Evolutionary conservation across 495 filamentous ascomycete species (phyloP).

Genomic region (Tetracladium setigerum): DNA sequence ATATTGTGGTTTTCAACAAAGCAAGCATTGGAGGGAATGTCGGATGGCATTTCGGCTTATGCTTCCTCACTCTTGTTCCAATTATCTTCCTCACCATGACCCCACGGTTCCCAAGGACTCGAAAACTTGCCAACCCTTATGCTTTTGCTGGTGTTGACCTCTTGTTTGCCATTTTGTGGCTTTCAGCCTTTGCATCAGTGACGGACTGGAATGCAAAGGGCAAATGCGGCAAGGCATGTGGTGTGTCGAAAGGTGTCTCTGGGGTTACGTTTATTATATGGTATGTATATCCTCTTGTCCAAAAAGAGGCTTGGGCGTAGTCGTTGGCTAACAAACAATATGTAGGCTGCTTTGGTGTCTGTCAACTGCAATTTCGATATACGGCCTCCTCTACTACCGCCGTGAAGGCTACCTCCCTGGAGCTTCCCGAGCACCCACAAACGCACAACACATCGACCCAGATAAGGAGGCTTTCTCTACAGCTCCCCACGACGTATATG

Average conservation of each 20-base stretch:
- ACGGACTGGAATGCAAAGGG: constrained; percentile 54
- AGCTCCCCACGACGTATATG: constrained; percentile 44
- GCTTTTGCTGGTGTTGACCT: constrained; percentile 70
- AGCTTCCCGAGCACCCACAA: constrained; percentile 42
- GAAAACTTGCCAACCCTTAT: constrained; percentile 73
- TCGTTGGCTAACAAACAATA: constrained; percentile 9
- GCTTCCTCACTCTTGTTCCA: constrained; percentile 75
- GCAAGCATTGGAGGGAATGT: constrained; percentile 59
- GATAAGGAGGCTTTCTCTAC: constrained; percentile 52
- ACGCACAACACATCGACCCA: constrained; percentile 46
- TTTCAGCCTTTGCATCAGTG: constrained; percentile 71
- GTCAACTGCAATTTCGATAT: constrained; percentile 68
- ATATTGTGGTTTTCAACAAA: constrained; percentile 62
- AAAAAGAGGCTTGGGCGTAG: not conserved
- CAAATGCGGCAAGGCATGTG: constrained; percentile 50
- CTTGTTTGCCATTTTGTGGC: constrained; percentile 72
- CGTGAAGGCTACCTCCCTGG: constrained; percentile 70
- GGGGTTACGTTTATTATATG: constrained; percentile 74
- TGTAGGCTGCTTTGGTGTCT: constrained; percentile 64
- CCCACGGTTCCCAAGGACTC: constrained; percentile 75
- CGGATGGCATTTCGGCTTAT: constrained; percentile 75
- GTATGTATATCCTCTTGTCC: constrained; percentile 41
- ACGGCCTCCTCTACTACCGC: constrained; percentile 71
- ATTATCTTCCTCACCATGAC: constrained; percentile 79
- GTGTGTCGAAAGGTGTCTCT: constrained; percentile 68